Base-by-base conservation (phyloP, 2,329 filamentous ascomycete genomes). In the Claviceps cyperi region DNA sequence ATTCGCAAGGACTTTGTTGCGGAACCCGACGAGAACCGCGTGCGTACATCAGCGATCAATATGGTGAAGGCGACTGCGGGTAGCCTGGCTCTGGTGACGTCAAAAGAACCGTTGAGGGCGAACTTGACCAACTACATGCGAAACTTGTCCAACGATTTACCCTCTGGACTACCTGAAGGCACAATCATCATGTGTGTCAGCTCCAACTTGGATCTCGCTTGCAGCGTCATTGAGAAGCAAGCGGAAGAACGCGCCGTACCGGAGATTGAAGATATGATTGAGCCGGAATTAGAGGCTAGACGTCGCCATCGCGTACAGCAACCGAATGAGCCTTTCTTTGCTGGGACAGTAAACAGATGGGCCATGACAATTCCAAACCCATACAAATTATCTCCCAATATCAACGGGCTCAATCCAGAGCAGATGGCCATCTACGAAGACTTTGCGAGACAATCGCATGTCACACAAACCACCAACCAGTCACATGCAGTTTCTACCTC, bases 131-230 rank as follows among this genome's bases (percentile, higher is more conserved):
- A 97, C 67, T 94, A 97, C 62, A 89, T 98, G 65, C 84, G 92
- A 48, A 75, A 74, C 46, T 65, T 82, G n/a, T 75, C 80, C 3
- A 71, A 68, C 46, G 80, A 83, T 38, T 76, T 94, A 38, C 81
- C 87, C 49, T 84, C 87, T 49, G 86, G 86, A 15, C 76, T 98
- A 54, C 88, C 92, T 0, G 92, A 98, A 68, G 92, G 92, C 6
- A 86, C 92, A 35, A 92, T 98, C 53, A 79, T 97, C 51, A 96
- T 98, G 87, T 97, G 94, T 66, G 91, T 98, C 53, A 98, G 97
- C 64, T 91, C 94, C 56, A 98, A 98, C 63, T 76, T 98, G 32
- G 92, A 98, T 58, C 77, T 89, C 40, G 91, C 94, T 45, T 97
- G 92, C 62, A 84, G 80, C 58, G 86, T 96, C 54, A 94, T 98